These are phyloP conservation scores for Sicyos edulis DNA, from an alignment of 306 rosid species.

Conservation along the genomic window DNA sequence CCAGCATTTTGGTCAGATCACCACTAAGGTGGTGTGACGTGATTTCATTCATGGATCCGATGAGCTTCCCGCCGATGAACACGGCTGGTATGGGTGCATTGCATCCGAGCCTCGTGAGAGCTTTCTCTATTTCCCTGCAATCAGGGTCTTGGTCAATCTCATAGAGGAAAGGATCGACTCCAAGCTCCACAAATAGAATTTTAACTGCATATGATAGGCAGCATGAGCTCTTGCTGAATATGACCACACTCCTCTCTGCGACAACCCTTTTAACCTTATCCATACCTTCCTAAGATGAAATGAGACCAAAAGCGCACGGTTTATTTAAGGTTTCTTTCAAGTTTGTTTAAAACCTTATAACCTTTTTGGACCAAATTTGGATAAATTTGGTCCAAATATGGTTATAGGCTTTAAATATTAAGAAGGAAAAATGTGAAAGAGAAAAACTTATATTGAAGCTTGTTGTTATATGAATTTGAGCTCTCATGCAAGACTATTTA, in stretches of 20 bases:
- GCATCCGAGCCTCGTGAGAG: slow-evolving; percentile 61
- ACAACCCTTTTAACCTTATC: slow-evolving; percentile 78
- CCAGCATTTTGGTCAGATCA: slow-evolving; percentile 45
- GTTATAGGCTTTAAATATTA: slow-evolving; percentile 34
- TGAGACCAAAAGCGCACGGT: slow-evolving; percentile 2
- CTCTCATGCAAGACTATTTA: slow-evolving; percentile 63
- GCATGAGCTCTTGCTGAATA: slow-evolving; percentile 91
- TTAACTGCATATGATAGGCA: slow-evolving; percentile 81
- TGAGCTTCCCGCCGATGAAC: slow-evolving; percentile 75
- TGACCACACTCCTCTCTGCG: slow-evolving; percentile 77
- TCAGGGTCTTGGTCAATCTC: slow-evolving; percentile 90
- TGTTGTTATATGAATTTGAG: slow-evolving; percentile 45
- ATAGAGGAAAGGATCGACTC: slow-evolving; percentile 48
- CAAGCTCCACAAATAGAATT: slow-evolving; percentile 61
- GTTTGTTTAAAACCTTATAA: slow-evolving; percentile 31
- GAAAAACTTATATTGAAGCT: slow-evolving; percentile 33
- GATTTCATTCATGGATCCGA: slow-evolving; percentile 89
- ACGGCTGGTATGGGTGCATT: slow-evolving; percentile 73
- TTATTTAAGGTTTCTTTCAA: slow-evolving; percentile 20
- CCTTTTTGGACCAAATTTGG: slow-evolving; percentile 48
- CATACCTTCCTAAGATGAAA: slow-evolving; percentile 33
- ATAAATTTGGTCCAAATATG: slow-evolving; percentile 45
- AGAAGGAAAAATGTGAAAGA: slow-evolving; percentile 32
- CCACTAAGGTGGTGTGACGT: slow-evolving; percentile 96
- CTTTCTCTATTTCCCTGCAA: slow-evolving; percentile 83